Evolutionary conservation across 176 grass and related monocot genomes (phyloP).

Genomic region (Dendrocalamus sinicus): DNA sequence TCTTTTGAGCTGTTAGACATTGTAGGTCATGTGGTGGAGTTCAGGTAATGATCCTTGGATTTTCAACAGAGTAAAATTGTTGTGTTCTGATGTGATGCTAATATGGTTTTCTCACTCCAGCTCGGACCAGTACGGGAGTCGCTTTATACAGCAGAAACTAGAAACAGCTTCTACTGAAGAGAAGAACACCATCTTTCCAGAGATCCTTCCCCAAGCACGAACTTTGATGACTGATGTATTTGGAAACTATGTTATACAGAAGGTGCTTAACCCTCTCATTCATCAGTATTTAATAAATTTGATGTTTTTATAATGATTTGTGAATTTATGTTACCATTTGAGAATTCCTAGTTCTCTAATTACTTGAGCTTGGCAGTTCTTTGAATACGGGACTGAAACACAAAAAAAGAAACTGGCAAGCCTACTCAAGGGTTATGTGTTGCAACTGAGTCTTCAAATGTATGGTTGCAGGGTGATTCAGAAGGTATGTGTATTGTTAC

Average conservation of each 20-base stretch:
- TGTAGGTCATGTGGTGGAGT: slow-evolving; percentile 84
- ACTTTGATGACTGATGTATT: slow-evolving; percentile 99
- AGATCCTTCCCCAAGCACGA: slow-evolving; percentile 89
- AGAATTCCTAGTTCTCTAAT: slow-evolving; percentile 16
- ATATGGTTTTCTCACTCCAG: slow-evolving; percentile 46
- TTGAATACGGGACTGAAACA: slow-evolving; percentile 83
- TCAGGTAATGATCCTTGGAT: slow-evolving; percentile 71
- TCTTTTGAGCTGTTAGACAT: slow-evolving; percentile 94
- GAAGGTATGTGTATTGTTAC: slow-evolving; percentile 64
- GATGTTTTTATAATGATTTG: neutral
- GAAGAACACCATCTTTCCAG: slow-evolving; percentile 89
- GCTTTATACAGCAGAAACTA: slow-evolving; percentile 99
- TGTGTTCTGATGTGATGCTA: slow-evolving; percentile 31
- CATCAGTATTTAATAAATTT: slow-evolving; percentile 17
- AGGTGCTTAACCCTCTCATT: slow-evolving; percentile 58
- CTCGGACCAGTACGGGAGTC: slow-evolving; percentile 95
- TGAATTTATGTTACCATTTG: neutral
- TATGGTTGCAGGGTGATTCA: slow-evolving; percentile 99
- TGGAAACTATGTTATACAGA: slow-evolving; percentile 99
- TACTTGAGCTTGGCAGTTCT: slow-evolving; percentile 72
- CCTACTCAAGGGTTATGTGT: slow-evolving; percentile 76
- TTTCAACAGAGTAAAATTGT: slow-evolving; percentile 1
- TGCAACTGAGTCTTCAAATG: slow-evolving; percentile 92
- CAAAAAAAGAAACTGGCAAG: slow-evolving; percentile 82
- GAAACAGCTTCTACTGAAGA: slow-evolving; percentile 89